Evolutionary conservation across 768 basidiomycete species (phyloP).

Genomic region (Tulasnella sp.): DNA sequence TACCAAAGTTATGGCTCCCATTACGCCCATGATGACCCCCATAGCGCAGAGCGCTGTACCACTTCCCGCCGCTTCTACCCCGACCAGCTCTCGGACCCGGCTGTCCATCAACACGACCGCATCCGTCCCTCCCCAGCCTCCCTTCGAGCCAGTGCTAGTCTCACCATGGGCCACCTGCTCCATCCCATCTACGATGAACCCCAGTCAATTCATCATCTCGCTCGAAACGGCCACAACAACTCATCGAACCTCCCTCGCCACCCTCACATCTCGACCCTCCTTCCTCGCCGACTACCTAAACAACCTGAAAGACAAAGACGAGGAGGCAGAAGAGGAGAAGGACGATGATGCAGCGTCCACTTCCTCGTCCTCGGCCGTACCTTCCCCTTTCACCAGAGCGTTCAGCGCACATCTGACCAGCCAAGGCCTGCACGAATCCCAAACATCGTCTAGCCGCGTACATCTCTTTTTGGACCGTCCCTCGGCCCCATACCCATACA

Average conservation of each 20-base stretch:
- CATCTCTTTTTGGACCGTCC: constrained; percentile 74
- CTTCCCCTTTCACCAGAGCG: constrained; percentile 35
- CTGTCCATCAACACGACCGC: constrained; percentile 36
- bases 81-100: constrained; percentile 20
- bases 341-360: constrained; percentile 35
- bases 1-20: constrained; percentile 12
- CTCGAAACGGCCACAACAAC: constrained; percentile 63
- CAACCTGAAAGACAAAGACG: constrained; percentile 25
- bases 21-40: constrained; percentile 12
- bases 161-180: constrained; percentile 34
- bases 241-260: constrained; percentile 52
- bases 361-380: constrained; percentile 30
- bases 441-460: constrained; percentile 36
- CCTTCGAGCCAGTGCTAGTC: constrained; percentile 57
- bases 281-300: constrained; percentile 47
- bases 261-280: constrained; percentile 58
- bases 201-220: constrained; percentile 52
- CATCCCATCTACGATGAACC: constrained; percentile 38
- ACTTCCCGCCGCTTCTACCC: constrained; percentile 22
- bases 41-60: constrained; percentile 20
- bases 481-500: constrained; percentile 65
- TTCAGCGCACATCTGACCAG: constrained; percentile 50
- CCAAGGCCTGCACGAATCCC: constrained; percentile 14
- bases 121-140: constrained; percentile 39
- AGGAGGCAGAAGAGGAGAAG: constrained; percentile 26